A percentile compares a stretch with the other conserved stretches of the same genome.
Evolutionary conservation across 1,139 yeast genomes (phyloP).

Genomic region (Arxiozyma telluris): DNA sequence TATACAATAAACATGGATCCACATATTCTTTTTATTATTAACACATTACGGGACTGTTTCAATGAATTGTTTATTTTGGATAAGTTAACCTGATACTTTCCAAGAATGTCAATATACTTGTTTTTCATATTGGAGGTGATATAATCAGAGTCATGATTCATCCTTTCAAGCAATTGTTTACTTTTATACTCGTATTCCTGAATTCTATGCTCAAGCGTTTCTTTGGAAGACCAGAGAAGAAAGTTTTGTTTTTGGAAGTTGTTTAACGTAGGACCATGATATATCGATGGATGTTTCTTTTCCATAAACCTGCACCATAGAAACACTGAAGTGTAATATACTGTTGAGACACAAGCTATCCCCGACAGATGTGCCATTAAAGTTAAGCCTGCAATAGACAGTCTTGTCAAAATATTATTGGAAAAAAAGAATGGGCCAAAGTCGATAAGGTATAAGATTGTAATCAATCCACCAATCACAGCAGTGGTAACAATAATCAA

Average conservation of each 20-base stretch:
- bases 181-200: conserved; percentile 15
- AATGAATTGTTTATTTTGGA: conserved; percentile 16
- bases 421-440: conserved; percentile 33
- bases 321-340: conserved; percentile 35
- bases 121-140: conserved; percentile 7
- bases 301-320: conserved; percentile 10
- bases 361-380: conserved; percentile 67
- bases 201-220: conserved; percentile 13
- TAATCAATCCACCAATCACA: conserved; percentile 17
- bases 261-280: conserved; percentile 1
- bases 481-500: conserved; percentile 18
- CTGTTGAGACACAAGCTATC: conserved; percentile 65
- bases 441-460: conserved; percentile 11
- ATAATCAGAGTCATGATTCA: conserved; percentile 13
- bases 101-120: conserved; percentile 21
- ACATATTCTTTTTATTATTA: conserved; percentile 15
- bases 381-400: conserved; percentile 64
- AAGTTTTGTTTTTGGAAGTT: conserved; percentile 12
- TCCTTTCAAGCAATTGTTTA: conserved; percentile 12
- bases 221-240: conserved; percentile 20
- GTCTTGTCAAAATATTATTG: conserved; percentile 42
- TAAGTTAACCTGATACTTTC: conserved; percentile 23
- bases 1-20: conserved; percentile 23
- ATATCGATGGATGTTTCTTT: not conserved
- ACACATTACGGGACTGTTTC: conserved; percentile 13